Base-by-base conservation (phyloP, 192 early-diverging fungal species). In the Podila clonocystis region DNA sequence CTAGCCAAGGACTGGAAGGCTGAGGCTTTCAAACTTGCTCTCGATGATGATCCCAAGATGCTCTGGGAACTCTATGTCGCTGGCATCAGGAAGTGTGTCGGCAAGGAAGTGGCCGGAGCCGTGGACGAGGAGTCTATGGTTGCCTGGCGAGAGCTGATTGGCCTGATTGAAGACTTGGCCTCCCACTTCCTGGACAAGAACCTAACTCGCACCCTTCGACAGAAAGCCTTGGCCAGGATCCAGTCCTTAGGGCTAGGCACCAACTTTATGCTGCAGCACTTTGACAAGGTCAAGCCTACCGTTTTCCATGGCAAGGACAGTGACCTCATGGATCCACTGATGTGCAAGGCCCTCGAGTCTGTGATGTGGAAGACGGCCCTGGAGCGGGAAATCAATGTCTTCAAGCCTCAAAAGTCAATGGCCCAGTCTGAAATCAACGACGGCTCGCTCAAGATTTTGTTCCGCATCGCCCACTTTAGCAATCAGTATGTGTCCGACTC, bases 131-230 rank as follows among this genome's bases (percentile, higher is more conserved):
- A 65, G 20, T 70, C 45, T 5, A 64, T 55, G 28, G 29, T 50
- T 17, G 59, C 70, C 33, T 80, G 77, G 77, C 50, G 50, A 9
- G 77, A 80, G 48, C 50, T 80, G 2, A 48, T 65, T 20, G 71
- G 62, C 12, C 22, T 65, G 24, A 57, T 80, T 8, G 61, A 80
- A 50, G 77, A 80, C 48, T 45, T 68, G 45, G 77, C 62, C 2
- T 58, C 72, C 36, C 15, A 5, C 8, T 80, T 73, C 67, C 36
- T 80, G 62, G 77, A 80, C 67, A 72, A 26, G 29, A 60, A 62
- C 2, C 62, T 58, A 4, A 28, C 36, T 24, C 77, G 77, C 3
- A 20, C 52, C 2, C 57, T 73, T 33, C 77, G 77, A 1, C 63
- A 65, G 45, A 55, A 55, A 26, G 71, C 71, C 8, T 36, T 80